These are phyloP conservation scores for Euptelea pleiosperma DNA, from an alignment of 164 flowering plant genomes.

Conservation along the genomic window DNA sequence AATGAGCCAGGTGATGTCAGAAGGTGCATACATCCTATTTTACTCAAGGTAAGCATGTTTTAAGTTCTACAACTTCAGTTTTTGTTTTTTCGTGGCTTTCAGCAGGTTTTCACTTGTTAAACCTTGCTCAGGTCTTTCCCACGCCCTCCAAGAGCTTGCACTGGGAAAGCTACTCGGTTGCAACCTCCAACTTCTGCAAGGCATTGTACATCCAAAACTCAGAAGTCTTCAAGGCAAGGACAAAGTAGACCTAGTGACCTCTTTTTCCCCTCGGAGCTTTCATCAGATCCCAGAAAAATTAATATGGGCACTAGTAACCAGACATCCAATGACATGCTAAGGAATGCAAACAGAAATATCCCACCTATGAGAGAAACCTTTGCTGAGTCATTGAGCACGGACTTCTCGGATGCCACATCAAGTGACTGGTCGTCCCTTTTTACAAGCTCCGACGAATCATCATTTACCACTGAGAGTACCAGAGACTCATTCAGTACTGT, in stretches of 20 bases:
- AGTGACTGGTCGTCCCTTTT: slow-evolving; percentile 89
- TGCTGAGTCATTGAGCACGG: slow-evolving; percentile 26
- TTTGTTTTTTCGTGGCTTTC: not conserved
- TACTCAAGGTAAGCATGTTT: slow-evolving; percentile 57
- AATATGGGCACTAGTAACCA: slow-evolving; percentile 7
- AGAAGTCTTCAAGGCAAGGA: slow-evolving; percentile 29
- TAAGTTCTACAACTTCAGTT: not conserved
- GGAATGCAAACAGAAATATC: slow-evolving; percentile 20
- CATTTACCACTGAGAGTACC: slow-evolving; percentile 86
- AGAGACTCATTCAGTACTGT: slow-evolving; percentile 74
- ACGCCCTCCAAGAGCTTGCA: slow-evolving; percentile 46
- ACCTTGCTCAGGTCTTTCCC: slow-evolving; percentile 51
- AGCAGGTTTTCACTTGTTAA: slow-evolving; percentile 5
- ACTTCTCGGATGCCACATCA: slow-evolving; percentile 67
- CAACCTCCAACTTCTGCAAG: slow-evolving; percentile 26
- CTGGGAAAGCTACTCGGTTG: slow-evolving; percentile 24
- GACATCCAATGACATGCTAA: slow-evolving; percentile 11
- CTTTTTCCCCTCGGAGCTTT: slow-evolving; percentile 15
- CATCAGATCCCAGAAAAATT: slow-evolving; percentile 16
- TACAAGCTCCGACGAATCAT: slow-evolving; percentile 85
- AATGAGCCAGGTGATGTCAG: slow-evolving; percentile 76
- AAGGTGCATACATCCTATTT: slow-evolving; percentile 85
- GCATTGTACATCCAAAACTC: slow-evolving; percentile 25
- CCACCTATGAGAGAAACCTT: slow-evolving; percentile 27
- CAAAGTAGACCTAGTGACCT: slow-evolving; percentile 20